A percentile compares a stretch with the other conserved stretches of the same genome.
Evolutionary conservation across 1,284 basidiomycete species (phyloP).

Genomic region (Puccinia triticina): DNA sequence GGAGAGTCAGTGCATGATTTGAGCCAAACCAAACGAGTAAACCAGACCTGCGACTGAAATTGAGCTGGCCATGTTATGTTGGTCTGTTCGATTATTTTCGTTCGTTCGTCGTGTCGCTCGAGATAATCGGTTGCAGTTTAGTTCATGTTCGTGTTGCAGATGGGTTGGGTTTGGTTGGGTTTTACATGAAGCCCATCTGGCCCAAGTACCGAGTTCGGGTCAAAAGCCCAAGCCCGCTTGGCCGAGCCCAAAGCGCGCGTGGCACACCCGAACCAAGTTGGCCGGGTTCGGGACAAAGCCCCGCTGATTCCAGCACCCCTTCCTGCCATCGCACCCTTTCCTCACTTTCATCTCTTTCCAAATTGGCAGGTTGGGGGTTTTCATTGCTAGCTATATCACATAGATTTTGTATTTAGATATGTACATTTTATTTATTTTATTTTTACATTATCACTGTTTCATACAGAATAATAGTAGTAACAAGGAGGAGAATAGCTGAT

Average conservation of each 20-base stretch:
- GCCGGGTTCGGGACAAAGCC: not conserved
- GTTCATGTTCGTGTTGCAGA: not conserved
- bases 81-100: not conserved
- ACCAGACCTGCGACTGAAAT: slow-evolving; percentile 78
- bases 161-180: not conserved
- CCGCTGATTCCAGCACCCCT: not conserved
- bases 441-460: not conserved
- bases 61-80: slow-evolving; percentile 62
- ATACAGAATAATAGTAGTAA: not conserved
- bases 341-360: not conserved
- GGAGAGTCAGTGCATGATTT: slow-evolving; percentile 21
- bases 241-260: not conserved
- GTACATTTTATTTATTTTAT: not conserved
- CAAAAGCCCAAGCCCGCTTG: not conserved
- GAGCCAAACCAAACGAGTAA: slow-evolving; percentile 48
- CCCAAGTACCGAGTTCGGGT: too few species aligned
- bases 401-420: too few species aligned
- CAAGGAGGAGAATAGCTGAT: not conserved
- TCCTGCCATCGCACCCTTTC: not conserved
- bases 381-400: not conserved
- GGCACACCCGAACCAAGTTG: not conserved
- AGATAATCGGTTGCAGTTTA: not conserved
- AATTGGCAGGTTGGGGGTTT: not conserved
- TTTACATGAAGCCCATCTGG: too few species aligned
- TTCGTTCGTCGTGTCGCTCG: not conserved